phyloP scores from a whole-genome alignment of 1,284 basidiomycete genomes.

The Paramarasmius palmivorus region DNA sequence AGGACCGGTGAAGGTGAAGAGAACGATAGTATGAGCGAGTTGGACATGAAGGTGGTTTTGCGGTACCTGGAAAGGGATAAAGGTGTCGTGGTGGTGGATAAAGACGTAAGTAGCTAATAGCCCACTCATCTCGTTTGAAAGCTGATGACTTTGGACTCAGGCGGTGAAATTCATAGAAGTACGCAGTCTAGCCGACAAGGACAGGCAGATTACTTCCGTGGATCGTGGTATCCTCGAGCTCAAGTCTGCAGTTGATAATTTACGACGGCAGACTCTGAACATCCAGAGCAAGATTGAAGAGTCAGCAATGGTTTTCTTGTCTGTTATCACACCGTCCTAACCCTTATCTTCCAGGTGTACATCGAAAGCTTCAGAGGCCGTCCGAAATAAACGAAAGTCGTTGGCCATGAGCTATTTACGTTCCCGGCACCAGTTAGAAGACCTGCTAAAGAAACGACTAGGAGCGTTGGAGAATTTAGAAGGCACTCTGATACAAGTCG shows the following conservation, averaged over 20 bases:
- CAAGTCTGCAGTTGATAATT: conserved; percentile 60
- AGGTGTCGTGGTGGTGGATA: conserved; percentile 58
- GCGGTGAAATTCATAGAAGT: conserved; percentile 72
- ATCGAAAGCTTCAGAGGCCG: conserved; percentile 60
- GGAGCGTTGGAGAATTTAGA: conserved; percentile 75
- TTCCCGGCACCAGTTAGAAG: conserved; percentile 79
- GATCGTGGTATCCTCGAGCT: conserved; percentile 78
- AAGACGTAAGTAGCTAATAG: conserved; percentile 50
- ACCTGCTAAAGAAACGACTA: conserved; percentile 74
- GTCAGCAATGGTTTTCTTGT: conserved; percentile 38
- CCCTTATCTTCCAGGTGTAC: conserved; percentile 51
- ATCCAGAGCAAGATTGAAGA: conserved; percentile 69
- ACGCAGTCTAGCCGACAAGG: conserved; percentile 28
- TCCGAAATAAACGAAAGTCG: conserved; percentile 71
- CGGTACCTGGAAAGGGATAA: conserved; percentile 81
- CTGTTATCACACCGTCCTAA: not conserved
- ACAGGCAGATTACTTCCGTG: conserved; percentile 60
- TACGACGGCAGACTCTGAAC: conserved; percentile 68
- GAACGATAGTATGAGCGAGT: conserved; percentile 39
- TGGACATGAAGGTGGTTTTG: conserved; percentile 71
- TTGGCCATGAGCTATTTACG: conserved; percentile 77
- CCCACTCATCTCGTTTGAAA: not conserved
- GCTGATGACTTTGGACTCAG: conserved; percentile 35
- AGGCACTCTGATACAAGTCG: conserved; percentile 78
- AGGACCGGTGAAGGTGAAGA: conserved; percentile 29